Conservation (phyloP, 129 eudicot genomes). For the Daucus carota region DNA sequence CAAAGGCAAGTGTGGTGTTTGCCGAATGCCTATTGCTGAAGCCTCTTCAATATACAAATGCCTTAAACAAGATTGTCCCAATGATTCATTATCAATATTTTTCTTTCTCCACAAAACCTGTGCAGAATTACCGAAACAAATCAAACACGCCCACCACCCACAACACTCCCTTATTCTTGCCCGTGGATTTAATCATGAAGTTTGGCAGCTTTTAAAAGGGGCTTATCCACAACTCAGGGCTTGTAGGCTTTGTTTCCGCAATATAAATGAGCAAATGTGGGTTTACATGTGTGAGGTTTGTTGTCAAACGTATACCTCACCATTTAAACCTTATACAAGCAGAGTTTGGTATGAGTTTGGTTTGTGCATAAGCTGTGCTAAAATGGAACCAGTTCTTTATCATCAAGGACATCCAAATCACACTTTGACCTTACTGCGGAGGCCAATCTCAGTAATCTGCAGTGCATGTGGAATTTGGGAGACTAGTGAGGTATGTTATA, state of each 20-base stretch:
- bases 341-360: neutral
- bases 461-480: neutral
- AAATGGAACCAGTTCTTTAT: neutral
- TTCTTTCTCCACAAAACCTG: neutral
- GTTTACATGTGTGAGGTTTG: too few relatives aligned
- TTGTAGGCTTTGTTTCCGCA: neutral
- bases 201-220: too few relatives aligned
- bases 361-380: neutral
- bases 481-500: neutral
- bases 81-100: neutral
- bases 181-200: neutral
- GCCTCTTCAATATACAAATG: neutral
- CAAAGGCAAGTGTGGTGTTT: too few relatives aligned
- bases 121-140: slow-evolving; percentile 1
- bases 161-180: neutral
- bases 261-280: neutral
- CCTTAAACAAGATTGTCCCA: neutral
- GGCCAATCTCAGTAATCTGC: neutral
- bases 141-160: neutral
- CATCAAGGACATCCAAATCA: slow-evolving; percentile 4
- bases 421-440: neutral
- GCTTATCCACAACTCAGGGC: too few relatives aligned
- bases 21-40: too few relatives aligned
- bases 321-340: too few relatives aligned
- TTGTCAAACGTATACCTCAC: too few relatives aligned